Evolutionary conservation across 352 stramenopile species (phyloP).

Genomic region (Globisporangium cystogenes): DNA sequence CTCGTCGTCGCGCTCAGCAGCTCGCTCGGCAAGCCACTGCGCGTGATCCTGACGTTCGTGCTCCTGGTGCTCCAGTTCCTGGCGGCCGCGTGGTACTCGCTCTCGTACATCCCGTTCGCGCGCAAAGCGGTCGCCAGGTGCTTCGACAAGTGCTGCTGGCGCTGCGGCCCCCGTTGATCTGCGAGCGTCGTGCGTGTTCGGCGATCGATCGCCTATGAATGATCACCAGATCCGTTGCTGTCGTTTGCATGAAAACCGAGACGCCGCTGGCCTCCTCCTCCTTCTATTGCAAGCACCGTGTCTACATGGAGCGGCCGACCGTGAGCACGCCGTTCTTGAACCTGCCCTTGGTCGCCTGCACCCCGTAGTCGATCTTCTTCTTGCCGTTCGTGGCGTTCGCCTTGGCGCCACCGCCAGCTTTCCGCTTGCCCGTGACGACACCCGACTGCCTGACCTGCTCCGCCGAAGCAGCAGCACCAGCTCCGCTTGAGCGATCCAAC

Average conservation of each 20-base stretch:
- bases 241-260: not conserved
- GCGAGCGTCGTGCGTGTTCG: not conserved
- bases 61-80: slow-evolving; percentile 66
- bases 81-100: slow-evolving; percentile 69
- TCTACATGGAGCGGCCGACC: slow-evolving; percentile 29
- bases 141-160: slow-evolving; percentile 7
- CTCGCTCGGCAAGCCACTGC: slow-evolving; percentile 4
- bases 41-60: slow-evolving; percentile 41
- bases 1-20: slow-evolving; percentile 32
- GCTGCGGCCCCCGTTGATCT: not conserved
- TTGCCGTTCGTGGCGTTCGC: slow-evolving; percentile 48
- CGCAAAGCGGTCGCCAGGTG: slow-evolving; percentile 23
- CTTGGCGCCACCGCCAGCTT: slow-evolving; percentile 26
- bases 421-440: slow-evolving; percentile 66
- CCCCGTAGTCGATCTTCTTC: slow-evolving; percentile 67
- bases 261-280: not conserved
- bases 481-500: not conserved
- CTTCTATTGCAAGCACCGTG: not conserved
- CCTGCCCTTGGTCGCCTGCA: slow-evolving; percentile 65
- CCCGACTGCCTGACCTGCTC: slow-evolving; percentile 58
- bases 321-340: slow-evolving; percentile 77
- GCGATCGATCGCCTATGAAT: not conserved
- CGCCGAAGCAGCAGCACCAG: slow-evolving; percentile 5
- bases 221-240: not conserved
- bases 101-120: slow-evolving; percentile 80